Evolutionary conservation across 1,284 basidiomycete species (phyloP), one percentile per base, ranked within the genome.

Genomic region (Moesziomyces parantarcticus): DNA sequence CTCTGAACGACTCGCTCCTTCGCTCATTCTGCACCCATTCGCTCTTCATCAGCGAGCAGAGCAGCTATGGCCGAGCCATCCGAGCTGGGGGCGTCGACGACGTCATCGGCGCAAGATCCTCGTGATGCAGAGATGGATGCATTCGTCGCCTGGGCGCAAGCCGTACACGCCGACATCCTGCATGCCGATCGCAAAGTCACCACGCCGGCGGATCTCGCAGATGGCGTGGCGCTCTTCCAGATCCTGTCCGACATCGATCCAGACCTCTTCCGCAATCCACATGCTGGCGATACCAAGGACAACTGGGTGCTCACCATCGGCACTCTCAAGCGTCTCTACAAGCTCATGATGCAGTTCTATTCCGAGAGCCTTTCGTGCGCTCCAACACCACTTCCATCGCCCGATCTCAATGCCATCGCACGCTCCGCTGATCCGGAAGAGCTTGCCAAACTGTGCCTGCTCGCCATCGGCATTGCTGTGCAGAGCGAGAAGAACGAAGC

Each of bases 401-500:
- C 79, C 18, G 76, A 81, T 21, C 70, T 81, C 51, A 71, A 79
- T 42, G 65, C 89, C 9, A 88, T 94, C 72, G 92, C 93, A 20
- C 91, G 92, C 83, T 90, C 91, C 77, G 85, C 88, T 68, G 88
- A 89, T 77, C 77, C 89, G 6, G 73, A 84, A n/a, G 90, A 92
- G 40, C 89, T 90, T 0, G 87, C 92, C 55, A 87, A 89, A 22
- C 87, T 95, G 84, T 92, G 92, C 78, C 88, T 92, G 62, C 87
- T 97, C 40, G 92, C 93, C 2, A 92, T 98, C 49, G 93, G 92
- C 5, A 93, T 97, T 73, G 92, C 94, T 0, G 94, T 97, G 2
- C 92, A 97, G 81, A 92, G 69, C 58, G 80, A 79, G 13, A 72
- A 88, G 84, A 93, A 93, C 77, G 89, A 90, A 83, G 88, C 89